Evolutionary conservation across 1,284 basidiomycete genomes (phyloP), one percentile per base, ranked within the genome.

Genomic region (Ustilago cynodontis): DNA sequence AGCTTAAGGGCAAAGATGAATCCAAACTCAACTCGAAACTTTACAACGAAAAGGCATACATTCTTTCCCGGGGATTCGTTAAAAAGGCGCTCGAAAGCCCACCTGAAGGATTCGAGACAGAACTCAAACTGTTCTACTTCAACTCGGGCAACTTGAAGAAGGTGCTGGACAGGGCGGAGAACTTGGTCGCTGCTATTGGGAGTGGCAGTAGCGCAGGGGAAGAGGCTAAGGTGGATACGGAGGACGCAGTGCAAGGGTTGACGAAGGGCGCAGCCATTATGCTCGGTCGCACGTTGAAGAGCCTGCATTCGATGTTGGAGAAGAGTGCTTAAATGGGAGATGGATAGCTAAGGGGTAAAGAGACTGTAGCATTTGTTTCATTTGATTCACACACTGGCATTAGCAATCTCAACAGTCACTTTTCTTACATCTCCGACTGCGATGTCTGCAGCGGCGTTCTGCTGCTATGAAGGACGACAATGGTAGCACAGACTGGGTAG

Each of bases 21-120:
- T 94, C 93, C 22, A 92, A 89, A 54, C 90, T 95, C 68, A 96
- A 95, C 65, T 87, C 87, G 58, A 66, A 14, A 52, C 85, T 94
- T 10, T 95, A 95, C 87, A 94, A 89, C 85, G 95, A 97, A 86
- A 95, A 95, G 86, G 94, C 94, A 2, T 97, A 93, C 82, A 93
- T 96, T 45, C 89, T 96, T 31, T 94, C 94, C 7, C 89, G 94
- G 29, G 92, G 91, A 4, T 97, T 97, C 85, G 91, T 97, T 50
- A 91, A 92, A 18, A 91, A 92, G 13, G 94, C 93, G 6, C 89
- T 97, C 14, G 92, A 94, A 85, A 88, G 91, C 31, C 92, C 93
- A 14, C 89, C 92, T 1, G 89, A 90, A 29, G 90, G 91, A 1
- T 87, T 98, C 33, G 91, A 92, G 71, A 82, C 87, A 6, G 94